Evolutionary conservation across 495 filamentous ascomycete species (phyloP), one percentile per base, ranked within the genome.

Genomic region (Penicillium salamii): DNA sequence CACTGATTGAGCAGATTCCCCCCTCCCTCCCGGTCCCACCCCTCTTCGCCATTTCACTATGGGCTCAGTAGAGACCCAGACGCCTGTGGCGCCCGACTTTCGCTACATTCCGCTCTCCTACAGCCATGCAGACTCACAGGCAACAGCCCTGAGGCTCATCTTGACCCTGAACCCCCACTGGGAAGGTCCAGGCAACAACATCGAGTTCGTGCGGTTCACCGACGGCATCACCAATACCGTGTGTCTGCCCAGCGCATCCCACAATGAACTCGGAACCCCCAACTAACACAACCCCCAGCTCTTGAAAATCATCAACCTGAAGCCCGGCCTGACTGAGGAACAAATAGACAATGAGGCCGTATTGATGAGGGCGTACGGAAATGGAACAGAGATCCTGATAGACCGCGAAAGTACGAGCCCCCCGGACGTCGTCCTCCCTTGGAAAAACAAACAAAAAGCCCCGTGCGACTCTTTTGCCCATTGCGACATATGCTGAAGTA

Each of bases 181-280:
- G 93, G 79, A 85, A 50, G 76, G 80, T 14, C 69, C 78, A 1
- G 81, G 78, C 42, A 90, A 88, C 46, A 82, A 84, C n/a, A 79
- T 98, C 52, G 87, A 91, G 63, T 89, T 97, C 57, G 78, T 90
- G 40, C 82, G 85, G 38, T 98, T 97, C 74, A 98, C 89, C 21
- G 93, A 98, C 63, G 93, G 93, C 55, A 98, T 98, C 67, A 98
- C 93, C 37, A 98, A 98, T 69, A 97, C 92, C 51, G 85, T 88
- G 69, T 52, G 82, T 82, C 57, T 38, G 34, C 3, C 29, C 17
- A 38, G 53, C 44, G 24, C 52, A 41, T 43, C 23, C 23, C 18
- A 39, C 13, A 11, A 31, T 23, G 26, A 39, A n/a, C 13, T n/a
- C n/a, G n/a, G n/a, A 5, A 37, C 5, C 4, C 13, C 12, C 36